Conservation (phyloP, 805 yeast species). For the Saccharomycopsis capsularis region DNA sequence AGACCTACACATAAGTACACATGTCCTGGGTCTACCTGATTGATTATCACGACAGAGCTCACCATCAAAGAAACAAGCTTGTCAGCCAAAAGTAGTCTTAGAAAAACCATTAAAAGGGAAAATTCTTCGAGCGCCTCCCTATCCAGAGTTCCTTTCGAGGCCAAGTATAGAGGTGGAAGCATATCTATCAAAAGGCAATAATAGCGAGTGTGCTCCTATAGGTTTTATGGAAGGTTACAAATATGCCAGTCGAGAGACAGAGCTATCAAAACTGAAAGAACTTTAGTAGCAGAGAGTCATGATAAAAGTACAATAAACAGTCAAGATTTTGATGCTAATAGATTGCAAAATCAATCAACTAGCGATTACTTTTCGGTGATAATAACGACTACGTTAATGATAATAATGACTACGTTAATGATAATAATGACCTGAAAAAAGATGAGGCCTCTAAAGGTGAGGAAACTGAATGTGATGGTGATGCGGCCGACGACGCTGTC, state of each 20-base stretch:
- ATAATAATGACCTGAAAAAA: not conserved
- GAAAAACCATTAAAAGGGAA: not conserved
- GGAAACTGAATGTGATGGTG: not conserved
- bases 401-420: not conserved
- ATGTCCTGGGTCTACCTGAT: no score
- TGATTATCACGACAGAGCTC: no score
- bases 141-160: not conserved
- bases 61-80: not conserved
- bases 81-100: not conserved
- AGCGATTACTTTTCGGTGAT: no score
- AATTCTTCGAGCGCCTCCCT: not conserved
- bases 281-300: not conserved
- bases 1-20: no score
- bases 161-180: not conserved
- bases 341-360: no score
- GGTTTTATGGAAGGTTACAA: not conserved
- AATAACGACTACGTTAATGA: no score
- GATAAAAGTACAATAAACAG: not conserved
- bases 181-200: no score
- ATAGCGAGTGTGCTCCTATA: no score
- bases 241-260: no score
- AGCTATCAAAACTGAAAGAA: not conserved
- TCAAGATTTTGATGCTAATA: no score
- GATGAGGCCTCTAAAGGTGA: not conserved
- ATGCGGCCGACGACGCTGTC: slow-evolving; percentile 15